phyloP scores from a whole-genome alignment of 2,329 filamentous ascomycete genomes.

The Daldinia sp. region DNA sequence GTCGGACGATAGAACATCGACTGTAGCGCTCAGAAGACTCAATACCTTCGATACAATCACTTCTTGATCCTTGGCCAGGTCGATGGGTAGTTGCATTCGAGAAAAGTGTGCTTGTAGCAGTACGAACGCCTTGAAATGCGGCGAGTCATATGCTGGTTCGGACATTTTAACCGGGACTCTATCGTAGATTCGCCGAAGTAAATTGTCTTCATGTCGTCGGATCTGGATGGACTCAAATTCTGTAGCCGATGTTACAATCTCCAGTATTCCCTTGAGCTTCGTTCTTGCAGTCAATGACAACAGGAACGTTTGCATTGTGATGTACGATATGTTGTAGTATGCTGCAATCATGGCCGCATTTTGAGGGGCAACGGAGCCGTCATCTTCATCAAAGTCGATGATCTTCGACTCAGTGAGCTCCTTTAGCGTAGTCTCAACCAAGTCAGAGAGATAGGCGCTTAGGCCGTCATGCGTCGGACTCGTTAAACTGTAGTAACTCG shows the following conservation, averaged over 20 bases:
- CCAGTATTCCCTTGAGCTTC: conserved; percentile 95
- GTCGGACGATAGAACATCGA: conserved; percentile 95
- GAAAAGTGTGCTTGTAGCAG: conserved; percentile 97
- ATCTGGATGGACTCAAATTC: conserved; percentile 98
- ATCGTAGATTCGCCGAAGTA: conserved; percentile 93
- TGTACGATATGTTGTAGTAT: conserved; percentile 99
- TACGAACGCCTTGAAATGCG: conserved; percentile 98
- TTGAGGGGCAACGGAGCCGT: conserved; percentile 87
- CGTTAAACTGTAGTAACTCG: conserved; percentile 92
- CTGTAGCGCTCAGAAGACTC: conserved; percentile 88
- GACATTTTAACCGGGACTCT: conserved; percentile 96
- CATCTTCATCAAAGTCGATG: conserved; percentile 93
- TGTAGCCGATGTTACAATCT: conserved; percentile 96
- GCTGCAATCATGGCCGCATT: conserved; percentile 98
- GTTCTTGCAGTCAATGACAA: conserved; percentile 88
- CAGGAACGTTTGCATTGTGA: conserved; percentile 99
- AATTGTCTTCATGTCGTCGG: conserved; percentile 87
- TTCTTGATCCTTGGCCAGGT: conserved; percentile 96
- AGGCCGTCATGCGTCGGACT: conserved; percentile 92
- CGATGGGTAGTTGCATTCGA: conserved; percentile 94
- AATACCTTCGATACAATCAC: conserved; percentile 85
- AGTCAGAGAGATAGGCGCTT: conserved; percentile 92
- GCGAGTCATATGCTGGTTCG: conserved; percentile 86
- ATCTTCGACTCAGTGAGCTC: conserved; percentile 94
- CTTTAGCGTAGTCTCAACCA: conserved; percentile 92